Evolutionary conservation across 257 asterid genomes (phyloP).

Genomic region (Solanum pennellii): DNA sequence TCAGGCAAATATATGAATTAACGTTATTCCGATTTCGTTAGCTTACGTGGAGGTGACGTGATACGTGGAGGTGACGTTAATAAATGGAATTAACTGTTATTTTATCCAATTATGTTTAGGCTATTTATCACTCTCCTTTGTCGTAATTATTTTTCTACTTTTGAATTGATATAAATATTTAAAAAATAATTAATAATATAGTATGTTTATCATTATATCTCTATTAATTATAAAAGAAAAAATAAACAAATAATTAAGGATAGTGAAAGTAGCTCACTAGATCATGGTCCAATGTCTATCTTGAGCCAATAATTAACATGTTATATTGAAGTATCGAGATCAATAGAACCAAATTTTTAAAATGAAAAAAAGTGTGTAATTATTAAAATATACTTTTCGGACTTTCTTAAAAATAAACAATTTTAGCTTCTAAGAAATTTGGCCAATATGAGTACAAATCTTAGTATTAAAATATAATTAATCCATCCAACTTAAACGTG

Average conservation of each 20-base stretch:
- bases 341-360: too few species aligned
- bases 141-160: accelerated
- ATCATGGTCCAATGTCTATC: neutral
- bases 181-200: too few species aligned
- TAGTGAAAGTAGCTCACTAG: neutral
- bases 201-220: accelerated
- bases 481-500: neutral
- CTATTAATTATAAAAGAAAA: too few species aligned
- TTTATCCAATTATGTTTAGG: neutral
- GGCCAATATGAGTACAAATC: neutral
- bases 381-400: too few species aligned
- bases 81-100: neutral
- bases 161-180: accelerated
- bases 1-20: too few species aligned
- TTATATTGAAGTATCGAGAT: neutral
- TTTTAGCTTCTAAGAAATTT: neutral
- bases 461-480: neutral
- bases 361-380: too few species aligned
- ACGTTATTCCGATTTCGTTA: neutral
- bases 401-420: too few species aligned
- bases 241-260: too few species aligned
- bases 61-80: neutral
- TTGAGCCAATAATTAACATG: neutral
- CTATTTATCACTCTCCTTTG: neutral
- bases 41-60: neutral